Evolutionary conservation across 768 basidiomycete species (phyloP).

Genomic region (Termitomyces titanicus): DNA sequence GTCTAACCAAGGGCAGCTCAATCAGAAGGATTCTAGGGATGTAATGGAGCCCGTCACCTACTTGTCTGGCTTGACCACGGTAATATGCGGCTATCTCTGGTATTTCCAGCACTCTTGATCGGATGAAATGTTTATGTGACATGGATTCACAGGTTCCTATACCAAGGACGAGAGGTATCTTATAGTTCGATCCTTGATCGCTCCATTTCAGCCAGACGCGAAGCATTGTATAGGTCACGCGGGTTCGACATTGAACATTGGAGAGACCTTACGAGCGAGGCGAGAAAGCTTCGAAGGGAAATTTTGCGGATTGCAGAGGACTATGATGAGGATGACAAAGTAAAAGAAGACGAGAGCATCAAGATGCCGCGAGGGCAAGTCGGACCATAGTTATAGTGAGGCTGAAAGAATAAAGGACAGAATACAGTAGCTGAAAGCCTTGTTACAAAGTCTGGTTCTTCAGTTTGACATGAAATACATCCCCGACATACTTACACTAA

Average conservation of each 20-base stretch:
- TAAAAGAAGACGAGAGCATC: constrained; percentile 4
- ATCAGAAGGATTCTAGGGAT: constrained; percentile 36
- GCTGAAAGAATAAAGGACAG: too few relatives aligned
- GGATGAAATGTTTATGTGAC: background rate
- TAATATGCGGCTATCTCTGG: constrained; percentile 62
- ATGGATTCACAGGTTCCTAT: constrained; percentile 41
- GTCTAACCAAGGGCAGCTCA: background rate
- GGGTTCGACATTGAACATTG: constrained; percentile 62
- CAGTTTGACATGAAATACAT: too few relatives aligned
- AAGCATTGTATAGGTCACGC: constrained; percentile 50
- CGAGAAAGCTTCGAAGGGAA: constrained; percentile 44
- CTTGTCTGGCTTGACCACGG: constrained; percentile 57
- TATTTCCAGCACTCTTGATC: constrained; percentile 14
- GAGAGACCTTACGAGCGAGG: constrained; percentile 50
- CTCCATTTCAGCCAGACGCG: constrained; percentile 54
- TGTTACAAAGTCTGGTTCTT: too few relatives aligned
- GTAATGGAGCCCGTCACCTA: constrained; percentile 71
- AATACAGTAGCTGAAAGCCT: too few relatives aligned
- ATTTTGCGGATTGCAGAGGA: constrained; percentile 58
- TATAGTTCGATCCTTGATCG: constrained; percentile 60
- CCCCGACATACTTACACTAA: too few relatives aligned
- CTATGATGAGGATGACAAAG: constrained; percentile 35
- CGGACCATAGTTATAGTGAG: background rate
- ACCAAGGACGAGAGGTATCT: constrained; percentile 61
- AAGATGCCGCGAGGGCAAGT: background rate